Evolutionary conservation across 2,329 filamentous ascomycete species (phyloP), one percentile per base, ranked within the genome.

Genomic region (Cladophialophora carrionii): DNA sequence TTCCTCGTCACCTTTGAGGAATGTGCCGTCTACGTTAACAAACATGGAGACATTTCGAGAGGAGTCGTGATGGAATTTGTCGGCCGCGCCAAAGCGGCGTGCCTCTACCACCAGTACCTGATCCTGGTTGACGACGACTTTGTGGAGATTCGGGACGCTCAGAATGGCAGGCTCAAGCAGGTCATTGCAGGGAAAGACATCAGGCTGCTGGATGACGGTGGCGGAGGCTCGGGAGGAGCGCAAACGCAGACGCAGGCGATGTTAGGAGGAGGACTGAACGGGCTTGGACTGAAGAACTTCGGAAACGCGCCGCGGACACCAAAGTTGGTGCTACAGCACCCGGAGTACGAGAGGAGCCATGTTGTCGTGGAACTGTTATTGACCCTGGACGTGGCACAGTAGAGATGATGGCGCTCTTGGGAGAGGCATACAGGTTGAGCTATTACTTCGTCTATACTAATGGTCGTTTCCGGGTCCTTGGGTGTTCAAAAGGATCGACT

Each of bases 31-130:
- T 99, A 98, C 74, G 90, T 98, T 74, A 96, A 99, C 81, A 97
- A 98, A 79, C 92, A 98, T 77, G 95, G 95, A 70, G 95, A 99
- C 67, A 92, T 99, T 31, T 94, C 88, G 46, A 90, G 96, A 53
- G 92, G 90, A 31, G 91, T 98, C 64, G 93, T 98, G 73, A 96
- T 99, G 92, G 92, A 98, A 75, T 99, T 98, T 76, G 95, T 96
- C n/a, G 95, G 95, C 71, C 94, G 90, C 73, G 95, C 95, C 1
- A 88, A 89, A 68, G 87, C 88, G 12, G 93, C 93, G 1, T 95
- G 92, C 67, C 88, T 98, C 80, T 96, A 92, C 72, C 93, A 92
- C 1, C 90, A 92, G 64, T 98, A 96, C 76, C 85, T 99, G 4
- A 82, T 99, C 7, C 86, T 99, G 4, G 96, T 98, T 80, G 95